Evolutionary conservation across 225 moss, liverwort and hornwort genomes (phyloP).

Genomic region (Physcomitrium patens): DNA sequence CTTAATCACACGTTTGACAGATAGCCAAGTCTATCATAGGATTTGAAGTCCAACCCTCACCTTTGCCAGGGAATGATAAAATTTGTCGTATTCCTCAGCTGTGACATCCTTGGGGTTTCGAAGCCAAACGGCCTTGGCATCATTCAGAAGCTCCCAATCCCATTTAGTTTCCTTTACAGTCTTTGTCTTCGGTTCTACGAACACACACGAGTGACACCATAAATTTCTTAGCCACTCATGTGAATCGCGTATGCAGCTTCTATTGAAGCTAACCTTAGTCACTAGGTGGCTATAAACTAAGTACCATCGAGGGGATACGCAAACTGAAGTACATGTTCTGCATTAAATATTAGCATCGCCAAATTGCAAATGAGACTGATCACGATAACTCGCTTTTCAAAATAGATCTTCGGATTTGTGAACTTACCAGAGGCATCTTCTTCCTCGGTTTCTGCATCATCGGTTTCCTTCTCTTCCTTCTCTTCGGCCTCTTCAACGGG

Average conservation of each 20-base stretch:
- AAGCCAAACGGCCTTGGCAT: slow-evolving; percentile 94
- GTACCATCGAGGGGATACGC: no score
- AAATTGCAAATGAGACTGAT: background rate
- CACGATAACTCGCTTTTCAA: background rate
- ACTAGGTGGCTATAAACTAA: no score
- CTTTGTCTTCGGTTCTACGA: slow-evolving; percentile 83
- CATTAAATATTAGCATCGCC: no score
- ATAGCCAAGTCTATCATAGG: no score
- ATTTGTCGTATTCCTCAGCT: slow-evolving; percentile 84
- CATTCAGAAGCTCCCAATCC: slow-evolving; percentile 94
- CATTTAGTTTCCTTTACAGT: slow-evolving; percentile 75
- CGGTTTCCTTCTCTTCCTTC: slow-evolving; percentile 41
- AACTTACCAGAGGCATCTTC: slow-evolving; percentile 48
- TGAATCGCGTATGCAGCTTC: background rate
- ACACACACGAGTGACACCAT: background rate
- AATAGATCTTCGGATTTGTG: background rate
- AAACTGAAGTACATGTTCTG: background rate
- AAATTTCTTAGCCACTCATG: background rate
- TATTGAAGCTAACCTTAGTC: background rate
- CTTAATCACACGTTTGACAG: no score
- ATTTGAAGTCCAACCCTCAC: slow-evolving; percentile 29
- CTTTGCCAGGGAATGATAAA: slow-evolving; percentile 91
- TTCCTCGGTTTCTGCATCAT: slow-evolving; percentile 48
- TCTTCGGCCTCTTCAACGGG: slow-evolving; percentile 55
- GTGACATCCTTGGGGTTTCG: slow-evolving; percentile 86